Conservation (phyloP, 163 green algal species). For the Trebouxiophyceae sp. region DNA sequence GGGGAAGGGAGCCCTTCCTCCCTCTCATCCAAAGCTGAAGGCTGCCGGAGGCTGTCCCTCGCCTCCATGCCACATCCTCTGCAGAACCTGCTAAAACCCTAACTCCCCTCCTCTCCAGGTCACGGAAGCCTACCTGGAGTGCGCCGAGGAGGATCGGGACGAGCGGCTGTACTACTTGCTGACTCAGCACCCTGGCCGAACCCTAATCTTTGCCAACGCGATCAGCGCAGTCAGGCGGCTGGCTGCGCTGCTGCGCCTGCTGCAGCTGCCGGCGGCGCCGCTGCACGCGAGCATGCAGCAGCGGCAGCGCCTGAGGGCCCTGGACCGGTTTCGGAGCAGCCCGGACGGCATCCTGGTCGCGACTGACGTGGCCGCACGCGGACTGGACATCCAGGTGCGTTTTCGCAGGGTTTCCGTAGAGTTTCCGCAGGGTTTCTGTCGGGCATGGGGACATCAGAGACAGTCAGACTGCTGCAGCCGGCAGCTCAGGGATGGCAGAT, state of each 20-base stretch:
- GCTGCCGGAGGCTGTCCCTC: too few relatives aligned
- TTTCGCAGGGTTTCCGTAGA: too few relatives aligned
- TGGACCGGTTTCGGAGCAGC: slow-evolving; percentile 80
- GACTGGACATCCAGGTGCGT: slow-evolving; percentile 90
- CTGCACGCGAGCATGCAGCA: slow-evolving; percentile 89
- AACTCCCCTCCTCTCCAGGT: slow-evolving; percentile 28
- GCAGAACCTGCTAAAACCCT: too few relatives aligned
- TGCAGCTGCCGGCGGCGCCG: slow-evolving; percentile 55
- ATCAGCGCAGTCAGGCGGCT: slow-evolving; percentile 77
- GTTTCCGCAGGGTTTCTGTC: too few relatives aligned
- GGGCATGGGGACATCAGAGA: too few relatives aligned
- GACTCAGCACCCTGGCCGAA: slow-evolving; percentile 48
- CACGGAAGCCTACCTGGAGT: slow-evolving; percentile 50
- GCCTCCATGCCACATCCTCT: too few relatives aligned
- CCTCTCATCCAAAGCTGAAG: too few relatives aligned
- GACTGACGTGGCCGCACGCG: slow-evolving; percentile 92
- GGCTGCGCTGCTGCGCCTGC: slow-evolving; percentile 69
- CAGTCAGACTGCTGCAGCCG: too few relatives aligned
- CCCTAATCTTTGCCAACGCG: slow-evolving; percentile 91
- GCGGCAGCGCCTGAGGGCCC: slow-evolving; percentile 71
- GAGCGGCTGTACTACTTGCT: slow-evolving; percentile 83
- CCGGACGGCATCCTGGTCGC: slow-evolving; percentile 76
- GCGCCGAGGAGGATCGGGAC: slow-evolving; percentile 72
- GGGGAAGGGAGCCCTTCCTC: too few relatives aligned
- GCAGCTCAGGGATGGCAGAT: too few relatives aligned